A percentile compares a stretch with the other conserved stretches of the same genome.
phyloP scores from a whole-genome alignment of 2,329 filamentous ascomycete genomes.

The Neoascochyta sp. region DNA sequence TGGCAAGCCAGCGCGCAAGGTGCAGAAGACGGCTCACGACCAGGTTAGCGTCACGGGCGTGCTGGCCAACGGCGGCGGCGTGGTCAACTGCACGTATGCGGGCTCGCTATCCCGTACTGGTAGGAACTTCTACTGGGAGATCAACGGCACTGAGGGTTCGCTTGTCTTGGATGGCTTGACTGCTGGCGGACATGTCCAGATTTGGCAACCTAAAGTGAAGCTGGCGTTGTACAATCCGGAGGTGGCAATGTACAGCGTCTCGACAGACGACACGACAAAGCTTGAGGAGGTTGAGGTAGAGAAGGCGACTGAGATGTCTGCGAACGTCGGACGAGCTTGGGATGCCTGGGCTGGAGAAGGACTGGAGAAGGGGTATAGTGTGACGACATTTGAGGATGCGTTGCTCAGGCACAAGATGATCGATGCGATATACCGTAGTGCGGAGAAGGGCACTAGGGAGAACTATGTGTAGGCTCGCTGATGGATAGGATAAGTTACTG shows the following conservation, averaged over 20 bases:
- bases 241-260: neutral
- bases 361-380: slow-evolving; percentile 19
- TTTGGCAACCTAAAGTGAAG: slow-evolving; percentile 41
- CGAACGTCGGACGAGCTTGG: slow-evolving; percentile 55
- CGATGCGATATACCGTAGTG: slow-evolving; percentile 35
- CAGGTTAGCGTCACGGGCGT: slow-evolving; percentile 21
- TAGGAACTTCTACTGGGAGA: slow-evolving; percentile 35
- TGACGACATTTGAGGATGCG: slow-evolving; percentile 34
- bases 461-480: slow-evolving; percentile 26
- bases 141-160: slow-evolving; percentile 38
- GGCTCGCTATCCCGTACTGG: slow-evolving; percentile 17
- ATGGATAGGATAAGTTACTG: too few relatives aligned
- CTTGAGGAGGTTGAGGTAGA: slow-evolving; percentile 48
- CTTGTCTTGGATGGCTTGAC: slow-evolving; percentile 26
- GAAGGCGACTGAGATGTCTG: slow-evolving; percentile 46
- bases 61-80: slow-evolving; percentile 20
- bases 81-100: slow-evolving; percentile 23
- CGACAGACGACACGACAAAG: slow-evolving; percentile 34
- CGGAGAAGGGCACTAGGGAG: slow-evolving; percentile 26
- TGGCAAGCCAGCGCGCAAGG: slow-evolving; percentile 14
- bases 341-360: slow-evolving; percentile 50
- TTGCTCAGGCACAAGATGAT: slow-evolving; percentile 36
- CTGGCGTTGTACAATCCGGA: slow-evolving; percentile 34
- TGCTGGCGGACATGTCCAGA: slow-evolving; percentile 37
- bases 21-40: slow-evolving; percentile 29